Base-by-base conservation (phyloP, 1,284 basidiomycete genomes). In the Phellopilus nigrolimitatus region DNA sequence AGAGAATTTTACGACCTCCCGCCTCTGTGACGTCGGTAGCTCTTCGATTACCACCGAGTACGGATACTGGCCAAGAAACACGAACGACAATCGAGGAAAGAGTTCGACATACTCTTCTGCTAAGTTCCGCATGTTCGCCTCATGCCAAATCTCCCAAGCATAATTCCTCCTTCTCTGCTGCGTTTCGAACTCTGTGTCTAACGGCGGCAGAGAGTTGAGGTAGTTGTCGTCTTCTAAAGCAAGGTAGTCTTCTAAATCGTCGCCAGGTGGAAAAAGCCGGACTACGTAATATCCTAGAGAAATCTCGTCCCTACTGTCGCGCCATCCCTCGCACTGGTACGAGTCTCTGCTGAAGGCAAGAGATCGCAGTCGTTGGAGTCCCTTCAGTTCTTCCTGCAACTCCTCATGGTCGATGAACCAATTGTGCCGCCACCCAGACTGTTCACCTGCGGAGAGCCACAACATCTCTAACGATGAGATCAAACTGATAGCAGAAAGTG, bases 331-430 rank as follows among this genome's bases (percentile, higher is more conserved):
- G 25, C 19, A 24, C 25, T 37, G 33, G 25, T 48, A 48, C 22
- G 46, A 48, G 4, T 48, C 46, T 27, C 46, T 37, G 33, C 17
- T 48, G 46, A 48, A 48, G 5, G 46, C 46, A n/a, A 48, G 33
- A 13, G 37, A 31, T 13, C 34, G 9, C 6, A 48, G 27, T 15
- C 17, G 17, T 34, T 21, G 24, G 22, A 40, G 34, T 2, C 37
- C 22, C 9, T 25, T 22, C 8, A 37, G 31, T 4, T 21, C 46
- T 3, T 25, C 27, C 37, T 46, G 21, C 9, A 48, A 10, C n/a
- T 9, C n/a, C 12, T 10, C 33, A 28, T 48, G 46, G 22, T 48
- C 33, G 17, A 48, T 27, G 25, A 48, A 40, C 46, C 34, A 48
- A 25, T 48, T 22, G 25, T 48, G 24, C 4, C 19, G 19, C 34